Conservation (phyloP, 1,139 yeast species). For the Scheffersomyces quercinus region DNA sequence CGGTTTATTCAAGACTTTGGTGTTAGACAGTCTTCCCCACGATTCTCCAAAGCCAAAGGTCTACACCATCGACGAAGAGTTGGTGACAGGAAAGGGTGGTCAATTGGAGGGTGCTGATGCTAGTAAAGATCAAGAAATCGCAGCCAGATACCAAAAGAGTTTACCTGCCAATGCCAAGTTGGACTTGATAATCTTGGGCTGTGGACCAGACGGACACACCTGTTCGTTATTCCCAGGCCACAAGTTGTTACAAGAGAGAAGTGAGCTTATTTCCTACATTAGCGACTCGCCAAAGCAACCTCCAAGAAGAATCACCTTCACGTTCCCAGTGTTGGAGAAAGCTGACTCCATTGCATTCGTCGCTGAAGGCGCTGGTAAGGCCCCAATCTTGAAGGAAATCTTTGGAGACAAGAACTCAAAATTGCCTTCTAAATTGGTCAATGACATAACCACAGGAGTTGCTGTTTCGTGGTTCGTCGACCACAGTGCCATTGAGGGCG, state of each 20-base stretch:
- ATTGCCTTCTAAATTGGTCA: conserved; percentile 78
- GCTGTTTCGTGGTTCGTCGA: conserved; percentile 82
- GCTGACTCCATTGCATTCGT: conserved; percentile 72
- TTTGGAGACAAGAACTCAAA: conserved; percentile 52
- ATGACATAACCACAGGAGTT: conserved; percentile 41
- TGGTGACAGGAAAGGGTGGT: conserved; percentile 50
- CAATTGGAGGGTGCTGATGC: conserved; percentile 34
- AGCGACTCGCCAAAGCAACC: conserved; percentile 77
- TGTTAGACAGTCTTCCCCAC: conserved; percentile 45
- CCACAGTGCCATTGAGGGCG: conserved; percentile 69
- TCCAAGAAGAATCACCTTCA: conserved; percentile 71
- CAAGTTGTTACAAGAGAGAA: conserved; percentile 42
- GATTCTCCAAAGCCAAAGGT: conserved; percentile 41
- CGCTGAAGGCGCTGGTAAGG: conserved; percentile 87
- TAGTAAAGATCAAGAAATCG: conserved; percentile 48
- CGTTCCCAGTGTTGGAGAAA: conserved; percentile 60
- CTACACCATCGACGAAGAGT: conserved; percentile 50
- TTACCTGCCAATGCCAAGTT: conserved; percentile 44
- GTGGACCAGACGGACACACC: conserved; percentile 84
- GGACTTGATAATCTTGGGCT: conserved; percentile 66
- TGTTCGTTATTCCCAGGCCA: conserved; percentile 73
- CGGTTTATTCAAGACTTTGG: conserved; percentile 60
- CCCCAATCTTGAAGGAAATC: conserved; percentile 67
- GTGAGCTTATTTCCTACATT: conserved; percentile 41
- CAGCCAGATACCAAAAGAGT: conserved; percentile 47